These are phyloP conservation scores for Melampsora americana DNA, from an alignment of 1,284 basidiomycete species.

Conservation along the genomic window DNA sequence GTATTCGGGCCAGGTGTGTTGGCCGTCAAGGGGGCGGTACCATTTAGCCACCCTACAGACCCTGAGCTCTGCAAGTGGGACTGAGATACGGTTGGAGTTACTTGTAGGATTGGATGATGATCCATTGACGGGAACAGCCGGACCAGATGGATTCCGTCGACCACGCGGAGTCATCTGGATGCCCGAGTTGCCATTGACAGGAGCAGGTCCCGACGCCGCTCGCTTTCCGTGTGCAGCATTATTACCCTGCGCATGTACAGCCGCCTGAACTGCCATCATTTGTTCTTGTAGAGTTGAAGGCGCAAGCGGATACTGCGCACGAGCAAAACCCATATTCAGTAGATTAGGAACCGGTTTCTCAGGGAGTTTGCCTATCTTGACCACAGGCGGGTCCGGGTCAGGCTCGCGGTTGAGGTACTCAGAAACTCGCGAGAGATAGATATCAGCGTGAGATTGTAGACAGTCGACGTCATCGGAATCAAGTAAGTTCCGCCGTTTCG, in stretches of 20 bases:
- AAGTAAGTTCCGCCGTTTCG: constrained; percentile 26
- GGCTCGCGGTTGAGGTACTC: constrained; percentile 39
- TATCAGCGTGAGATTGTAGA: constrained; percentile 27
- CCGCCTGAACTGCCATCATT: constrained; percentile 15
- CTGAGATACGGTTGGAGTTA: background rate
- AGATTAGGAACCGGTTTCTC: constrained; percentile 22
- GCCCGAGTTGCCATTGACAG: background rate
- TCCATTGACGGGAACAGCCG: background rate
- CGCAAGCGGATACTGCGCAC: constrained; percentile 7
- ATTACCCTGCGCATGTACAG: constrained; percentile 20
- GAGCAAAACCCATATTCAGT: constrained; percentile 14
- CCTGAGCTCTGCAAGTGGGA: background rate
- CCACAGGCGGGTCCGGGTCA: constrained; percentile 21
- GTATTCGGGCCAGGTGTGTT: background rate
- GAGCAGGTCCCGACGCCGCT: background rate
- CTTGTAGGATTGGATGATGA: background rate
- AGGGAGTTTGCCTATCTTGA: constrained; percentile 39
- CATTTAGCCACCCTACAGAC: background rate
- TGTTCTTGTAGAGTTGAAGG: constrained; percentile 24
- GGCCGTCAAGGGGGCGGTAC: background rate
- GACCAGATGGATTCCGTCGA: background rate
- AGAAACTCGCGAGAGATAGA: constrained; percentile 19
- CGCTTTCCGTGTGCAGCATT: constrained; percentile 4
- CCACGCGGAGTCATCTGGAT: background rate
- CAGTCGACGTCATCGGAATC: constrained; percentile 24